Conservation (phyloP, 768 basidiomycete species). For the Xerocomellus chrysenteron region DNA sequence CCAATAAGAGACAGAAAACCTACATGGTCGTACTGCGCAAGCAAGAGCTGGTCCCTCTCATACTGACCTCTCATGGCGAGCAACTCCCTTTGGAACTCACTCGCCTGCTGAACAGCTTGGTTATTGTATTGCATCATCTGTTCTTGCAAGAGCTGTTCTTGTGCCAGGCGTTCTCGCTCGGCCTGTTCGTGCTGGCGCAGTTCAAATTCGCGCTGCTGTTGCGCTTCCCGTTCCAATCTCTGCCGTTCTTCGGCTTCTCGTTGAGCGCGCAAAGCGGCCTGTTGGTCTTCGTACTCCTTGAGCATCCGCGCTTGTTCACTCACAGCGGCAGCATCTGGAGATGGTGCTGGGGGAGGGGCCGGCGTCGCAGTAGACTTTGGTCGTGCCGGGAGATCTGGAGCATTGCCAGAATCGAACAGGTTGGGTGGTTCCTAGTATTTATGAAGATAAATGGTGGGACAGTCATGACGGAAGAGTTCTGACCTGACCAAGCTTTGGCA, state of each 20-base stretch:
- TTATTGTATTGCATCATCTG: conserved; percentile 81
- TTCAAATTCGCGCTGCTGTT: conserved; percentile 87
- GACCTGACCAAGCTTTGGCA: conserved; percentile 94
- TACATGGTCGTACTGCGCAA: conserved; percentile 97
- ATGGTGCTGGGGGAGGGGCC: conserved; percentile 71
- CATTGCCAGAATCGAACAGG: conserved; percentile 74
- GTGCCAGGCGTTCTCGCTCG: conserved; percentile 83
- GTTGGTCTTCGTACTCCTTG: conserved; percentile 95
- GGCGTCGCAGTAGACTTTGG: conserved; percentile 55
- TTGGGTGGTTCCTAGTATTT: conserved; percentile 88
- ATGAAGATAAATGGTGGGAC: background rate
- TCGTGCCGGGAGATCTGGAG: conserved; percentile 86
- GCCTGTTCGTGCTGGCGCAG: conserved; percentile 84
- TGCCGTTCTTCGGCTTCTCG: conserved; percentile 81
- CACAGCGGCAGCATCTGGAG: conserved; percentile 68
- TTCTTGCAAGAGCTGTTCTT: conserved; percentile 83
- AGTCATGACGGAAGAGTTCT: background rate
- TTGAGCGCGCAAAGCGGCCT: conserved; percentile 78
- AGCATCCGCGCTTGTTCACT: conserved; percentile 92
- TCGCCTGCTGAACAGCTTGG: conserved; percentile 69
- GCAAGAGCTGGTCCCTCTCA: conserved; percentile 94
- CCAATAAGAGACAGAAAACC: conserved; percentile 1
- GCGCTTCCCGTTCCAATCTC: conserved; percentile 73
- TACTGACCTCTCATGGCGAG: conserved; percentile 95
- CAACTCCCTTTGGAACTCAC: conserved; percentile 86